Evolutionary conservation across 345 rosid species (phyloP).

Genomic region (Stellera chamaejasme): DNA sequence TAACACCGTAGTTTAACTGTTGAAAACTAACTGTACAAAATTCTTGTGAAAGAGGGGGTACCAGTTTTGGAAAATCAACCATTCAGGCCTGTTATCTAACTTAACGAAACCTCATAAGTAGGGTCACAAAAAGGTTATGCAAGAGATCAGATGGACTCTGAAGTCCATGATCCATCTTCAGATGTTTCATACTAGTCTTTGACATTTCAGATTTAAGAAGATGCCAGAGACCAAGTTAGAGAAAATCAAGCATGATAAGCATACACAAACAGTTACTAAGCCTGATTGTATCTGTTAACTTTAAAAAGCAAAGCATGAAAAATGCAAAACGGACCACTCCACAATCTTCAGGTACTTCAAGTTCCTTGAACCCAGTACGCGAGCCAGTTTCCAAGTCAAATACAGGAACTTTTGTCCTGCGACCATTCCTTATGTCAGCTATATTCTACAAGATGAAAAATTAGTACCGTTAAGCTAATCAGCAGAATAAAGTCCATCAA

Average conservation of each 20-base stretch:
- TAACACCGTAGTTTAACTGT: too few relatives aligned
- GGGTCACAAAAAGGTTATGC: too few relatives aligned
- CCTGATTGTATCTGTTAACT: neutral
- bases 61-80: too few relatives aligned
- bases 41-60: too few relatives aligned
- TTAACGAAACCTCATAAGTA: too few relatives aligned
- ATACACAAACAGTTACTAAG: neutral
- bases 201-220: neutral
- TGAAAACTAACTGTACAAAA: too few relatives aligned
- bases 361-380: slow-evolving; percentile 84
- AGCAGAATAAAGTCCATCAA: too few relatives aligned
- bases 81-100: too few relatives aligned
- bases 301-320: slow-evolving; percentile 10
- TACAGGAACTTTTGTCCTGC: slow-evolving; percentile 71
- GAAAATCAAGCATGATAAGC: slow-evolving; percentile 3
- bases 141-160: too few relatives aligned
- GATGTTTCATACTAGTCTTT: too few relatives aligned
- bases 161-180: too few relatives aligned
- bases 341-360: slow-evolving; percentile 90
- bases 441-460: slow-evolving; percentile 54
- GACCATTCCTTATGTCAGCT: slow-evolving; percentile 53
- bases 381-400: slow-evolving; percentile 89
- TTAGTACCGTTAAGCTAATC: too few relatives aligned
- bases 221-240: neutral
- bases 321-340: slow-evolving; percentile 63